Conservation (phyloP, 1,284 basidiomycete genomes). For the Sporisorium sorghi region DNA sequence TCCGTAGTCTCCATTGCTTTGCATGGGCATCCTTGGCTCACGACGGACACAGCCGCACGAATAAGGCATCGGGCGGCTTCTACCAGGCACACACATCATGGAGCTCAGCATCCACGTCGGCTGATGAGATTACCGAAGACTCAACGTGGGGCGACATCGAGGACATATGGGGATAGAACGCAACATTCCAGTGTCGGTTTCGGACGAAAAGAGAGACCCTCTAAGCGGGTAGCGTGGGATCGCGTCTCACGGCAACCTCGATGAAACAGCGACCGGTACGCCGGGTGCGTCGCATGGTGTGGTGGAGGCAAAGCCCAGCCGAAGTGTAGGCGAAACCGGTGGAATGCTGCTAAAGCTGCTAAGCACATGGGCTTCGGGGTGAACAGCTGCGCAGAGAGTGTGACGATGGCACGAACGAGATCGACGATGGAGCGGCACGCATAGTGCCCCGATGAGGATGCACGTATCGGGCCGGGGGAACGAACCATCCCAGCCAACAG, state of each 20-base stretch:
- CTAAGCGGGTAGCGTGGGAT: neutral
- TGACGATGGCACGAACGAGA: neutral
- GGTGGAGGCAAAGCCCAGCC: neutral
- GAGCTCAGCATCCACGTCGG: too few relatives aligned
- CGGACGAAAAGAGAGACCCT: neutral
- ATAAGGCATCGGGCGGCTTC: too few relatives aligned
- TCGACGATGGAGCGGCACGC: too few relatives aligned
- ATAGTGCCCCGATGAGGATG: too few relatives aligned
- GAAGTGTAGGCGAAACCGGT: neutral
- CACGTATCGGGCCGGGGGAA: too few relatives aligned
- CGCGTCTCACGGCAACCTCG: too few relatives aligned
- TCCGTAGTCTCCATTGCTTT: too few relatives aligned
- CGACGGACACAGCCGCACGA: too few relatives aligned
- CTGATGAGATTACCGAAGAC: too few relatives aligned
- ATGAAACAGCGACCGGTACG: slow-evolving; percentile 3
- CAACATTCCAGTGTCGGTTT: slow-evolving; percentile 5
- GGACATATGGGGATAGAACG: neutral
- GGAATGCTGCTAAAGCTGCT: slow-evolving; percentile 1
- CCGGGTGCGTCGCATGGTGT: neutral
- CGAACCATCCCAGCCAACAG: too few relatives aligned
- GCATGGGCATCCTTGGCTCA: too few relatives aligned
- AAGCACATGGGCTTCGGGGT: neutral
- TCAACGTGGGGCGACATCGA: neutral
- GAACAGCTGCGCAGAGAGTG: slow-evolving; percentile 6
- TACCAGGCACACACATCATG: too few relatives aligned